Conservation (phyloP, 2,329 filamentous ascomycete species). For the Fusarium agapanthi region DNA sequence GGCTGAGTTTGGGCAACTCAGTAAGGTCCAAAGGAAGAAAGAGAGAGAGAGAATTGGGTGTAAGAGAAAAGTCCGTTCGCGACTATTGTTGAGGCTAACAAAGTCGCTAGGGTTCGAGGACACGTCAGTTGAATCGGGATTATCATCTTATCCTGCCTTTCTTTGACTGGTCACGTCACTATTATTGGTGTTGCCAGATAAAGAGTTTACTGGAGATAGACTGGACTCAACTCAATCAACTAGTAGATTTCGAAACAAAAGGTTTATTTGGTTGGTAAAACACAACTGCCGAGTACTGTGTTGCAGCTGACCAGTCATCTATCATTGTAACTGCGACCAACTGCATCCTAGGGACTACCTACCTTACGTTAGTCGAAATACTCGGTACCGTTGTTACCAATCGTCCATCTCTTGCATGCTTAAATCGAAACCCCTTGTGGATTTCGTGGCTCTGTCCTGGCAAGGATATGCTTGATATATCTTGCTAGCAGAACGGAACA, state of each 20-base stretch:
- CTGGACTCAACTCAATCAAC: slow-evolving; percentile 7
- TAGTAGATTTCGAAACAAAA: not conserved
- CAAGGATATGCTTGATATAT: slow-evolving; percentile 24
- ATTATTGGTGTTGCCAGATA: not conserved
- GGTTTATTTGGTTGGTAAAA: not conserved
- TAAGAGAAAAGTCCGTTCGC: not conserved
- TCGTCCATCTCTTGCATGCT: not conserved
- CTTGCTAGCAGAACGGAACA: not conserved
- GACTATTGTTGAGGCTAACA: not conserved
- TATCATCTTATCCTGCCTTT: not conserved
- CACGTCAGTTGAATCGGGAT: not conserved
- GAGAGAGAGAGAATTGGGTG: not conserved
- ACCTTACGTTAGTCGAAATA: not conserved
- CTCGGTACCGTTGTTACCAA: not conserved
- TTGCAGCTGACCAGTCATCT: slow-evolving; percentile 3
- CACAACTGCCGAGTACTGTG: slow-evolving; percentile 8
- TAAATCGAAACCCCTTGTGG: not conserved
- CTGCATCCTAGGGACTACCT: not conserved
- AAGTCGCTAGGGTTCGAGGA: not conserved
- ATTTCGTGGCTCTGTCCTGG: not conserved
- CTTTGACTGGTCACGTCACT: not conserved
- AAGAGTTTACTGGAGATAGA: not conserved
- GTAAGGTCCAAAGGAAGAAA: not conserved
- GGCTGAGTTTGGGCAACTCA: slow-evolving; percentile 1
- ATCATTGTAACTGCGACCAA: not conserved